A percentile compares a stretch with the other conserved stretches of the same genome.
phyloP scores from a whole-genome alignment of 345 rosid species.

The Citrus trifoliata region DNA sequence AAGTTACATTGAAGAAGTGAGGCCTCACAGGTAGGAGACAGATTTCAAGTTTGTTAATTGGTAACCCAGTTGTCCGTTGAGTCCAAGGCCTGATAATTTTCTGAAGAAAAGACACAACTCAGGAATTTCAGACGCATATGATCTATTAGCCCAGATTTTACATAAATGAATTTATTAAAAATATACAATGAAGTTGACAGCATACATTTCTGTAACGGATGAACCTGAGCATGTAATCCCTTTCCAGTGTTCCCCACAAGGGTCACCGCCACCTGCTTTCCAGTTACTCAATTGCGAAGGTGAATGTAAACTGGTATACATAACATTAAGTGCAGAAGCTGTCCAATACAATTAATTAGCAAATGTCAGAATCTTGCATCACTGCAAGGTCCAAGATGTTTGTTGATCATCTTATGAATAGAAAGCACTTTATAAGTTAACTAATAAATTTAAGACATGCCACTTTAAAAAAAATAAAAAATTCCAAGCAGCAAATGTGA shows the following conservation, averaged over 20 bases:
- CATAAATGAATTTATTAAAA: not conserved
- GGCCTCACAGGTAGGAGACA: constrained; percentile 72
- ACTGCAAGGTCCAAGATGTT: not conserved
- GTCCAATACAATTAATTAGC: constrained; percentile 19
- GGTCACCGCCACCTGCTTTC: constrained; percentile 80
- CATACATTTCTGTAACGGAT: constrained; percentile 86
- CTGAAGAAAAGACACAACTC: constrained; percentile 38
- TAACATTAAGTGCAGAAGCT: constrained; percentile 84
- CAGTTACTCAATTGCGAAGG: constrained; percentile 71
- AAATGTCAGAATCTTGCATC: constrained; percentile 16
- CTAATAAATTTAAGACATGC: not conserved
- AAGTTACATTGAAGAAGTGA: constrained; percentile 3
- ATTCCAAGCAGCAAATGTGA: not conserved
- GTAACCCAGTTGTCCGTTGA: constrained; percentile 83
- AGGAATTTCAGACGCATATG: not conserved
- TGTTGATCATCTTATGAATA: not conserved
- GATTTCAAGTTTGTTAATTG: constrained; percentile 79
- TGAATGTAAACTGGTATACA: constrained; percentile 76
- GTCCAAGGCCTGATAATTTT: constrained; percentile 63
- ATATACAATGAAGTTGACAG: constrained; percentile 6
- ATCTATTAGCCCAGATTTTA: not conserved
- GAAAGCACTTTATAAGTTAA: not conserved
- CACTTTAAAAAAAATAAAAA: not conserved
- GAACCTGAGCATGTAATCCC: constrained; percentile 87
- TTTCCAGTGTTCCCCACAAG: constrained; percentile 85